Evolutionary conservation across 495 filamentous ascomycete species (phyloP), one percentile per base, ranked within the genome.

Genomic region (Aspergillus cavernicola): DNA sequence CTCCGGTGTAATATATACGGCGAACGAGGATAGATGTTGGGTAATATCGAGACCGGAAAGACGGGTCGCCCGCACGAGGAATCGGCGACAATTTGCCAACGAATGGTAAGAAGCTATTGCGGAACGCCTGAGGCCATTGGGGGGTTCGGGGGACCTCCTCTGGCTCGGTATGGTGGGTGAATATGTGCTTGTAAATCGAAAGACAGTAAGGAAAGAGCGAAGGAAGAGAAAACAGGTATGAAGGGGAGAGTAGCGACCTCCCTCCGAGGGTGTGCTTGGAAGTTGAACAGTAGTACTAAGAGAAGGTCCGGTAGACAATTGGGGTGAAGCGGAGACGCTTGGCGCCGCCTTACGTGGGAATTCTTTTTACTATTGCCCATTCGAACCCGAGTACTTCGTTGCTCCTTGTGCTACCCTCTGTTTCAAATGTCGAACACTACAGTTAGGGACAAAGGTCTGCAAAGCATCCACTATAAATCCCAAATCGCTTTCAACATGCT

Each of bases 291-390:
- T n/a, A n/a, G n/a, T n/a, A n/a, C n/a, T n/a, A n/a, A n/a, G n/a
- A n/a, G n/a, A n/a, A n/a, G n/a, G n/a, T n/a, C n/a, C n/a, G n/a
- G n/a, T n/a, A n/a, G 44, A 47, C 26, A 41, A 42, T 48, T 48
- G 41, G 47, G 47, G 28, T 48, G 35, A 58, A 56, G 56, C 57
- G 57, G 60, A 63, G 60, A 48, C 11, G 47, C 60, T 59, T 63
- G 60, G 61, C 61, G 52, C 36, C 47, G 53, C 36, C 36, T 42
- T 48, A 50, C 12, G 29, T 26, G 18, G 24, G 9, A 9, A 28
- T 28, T n/a, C n/a, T n/a, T n/a, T n/a, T n/a, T n/a, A 32, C 19
- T 54, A 18, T 49, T 7, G 16, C 16, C n/a, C 26, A 12, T 37
- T 48, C 35, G 13, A 45, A 23, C 42, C 35, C 38, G 40, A 36